Evolutionary conservation across 2,329 filamentous ascomycete genomes (phyloP).

Genomic region (Lecanicillium sp.): DNA sequence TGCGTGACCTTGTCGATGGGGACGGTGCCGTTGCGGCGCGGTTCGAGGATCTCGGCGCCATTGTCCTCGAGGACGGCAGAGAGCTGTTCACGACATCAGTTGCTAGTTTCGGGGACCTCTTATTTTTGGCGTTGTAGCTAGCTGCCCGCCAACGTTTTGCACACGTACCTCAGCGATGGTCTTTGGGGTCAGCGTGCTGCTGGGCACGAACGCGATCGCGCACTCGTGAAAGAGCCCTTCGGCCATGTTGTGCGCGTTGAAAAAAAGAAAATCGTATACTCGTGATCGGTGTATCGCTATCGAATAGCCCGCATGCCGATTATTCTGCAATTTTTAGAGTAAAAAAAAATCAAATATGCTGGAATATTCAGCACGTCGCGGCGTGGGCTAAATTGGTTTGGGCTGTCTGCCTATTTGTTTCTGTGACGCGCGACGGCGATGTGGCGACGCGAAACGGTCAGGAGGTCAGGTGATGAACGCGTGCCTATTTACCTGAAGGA

Average conservation of each 20-base stretch:
- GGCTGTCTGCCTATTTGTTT: conserved; percentile 16
- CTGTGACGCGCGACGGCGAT: conserved; percentile 3
- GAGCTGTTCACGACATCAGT: no score
- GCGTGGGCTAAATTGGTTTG: conserved; percentile 2
- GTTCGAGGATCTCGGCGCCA: conserved; percentile 45
- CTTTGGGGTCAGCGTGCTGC: conserved; percentile 33
- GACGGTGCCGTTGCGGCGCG: conserved; percentile 42
- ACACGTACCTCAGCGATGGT: conserved; percentile 34
- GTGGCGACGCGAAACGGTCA: conserved; percentile 31
- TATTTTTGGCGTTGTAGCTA: no score
- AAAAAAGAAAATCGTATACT: neutral
- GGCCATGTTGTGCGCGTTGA: conserved; percentile 23
- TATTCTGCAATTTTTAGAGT: neutral
- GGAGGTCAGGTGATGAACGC: no score
- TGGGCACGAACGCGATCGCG: conserved; percentile 40
- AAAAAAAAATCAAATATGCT: neutral
- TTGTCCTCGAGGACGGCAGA: conserved; percentile 39
- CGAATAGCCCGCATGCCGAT: neutral
- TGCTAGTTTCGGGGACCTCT: no score
- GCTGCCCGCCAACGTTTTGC: no score
- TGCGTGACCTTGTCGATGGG: conserved; percentile 46
- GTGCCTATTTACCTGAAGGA: conserved; percentile 29
- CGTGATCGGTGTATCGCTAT: neutral
- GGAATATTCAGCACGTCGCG: conserved; percentile 8
- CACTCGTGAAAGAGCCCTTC: conserved; percentile 37